phyloP scores from a whole-genome alignment of 129 eudicot genomes.

The Saposhnikovia divaricata region DNA sequence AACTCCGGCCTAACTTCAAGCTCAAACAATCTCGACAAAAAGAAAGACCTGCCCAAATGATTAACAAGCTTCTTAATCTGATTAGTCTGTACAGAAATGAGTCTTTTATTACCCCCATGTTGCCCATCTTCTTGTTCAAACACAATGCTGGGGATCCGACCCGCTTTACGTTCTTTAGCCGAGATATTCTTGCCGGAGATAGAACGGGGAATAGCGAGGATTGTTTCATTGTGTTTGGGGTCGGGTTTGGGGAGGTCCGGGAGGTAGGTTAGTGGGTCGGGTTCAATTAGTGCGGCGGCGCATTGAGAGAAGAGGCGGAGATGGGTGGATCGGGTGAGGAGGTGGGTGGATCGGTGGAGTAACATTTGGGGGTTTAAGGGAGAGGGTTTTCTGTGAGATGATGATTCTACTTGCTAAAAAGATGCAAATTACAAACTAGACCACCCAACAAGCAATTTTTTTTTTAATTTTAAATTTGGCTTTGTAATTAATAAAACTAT shows the following conservation, averaged over 20 bases:
- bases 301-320: conserved; percentile 40
- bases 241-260: conserved; percentile 64
- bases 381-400: background rate
- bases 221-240: conserved; percentile 63
- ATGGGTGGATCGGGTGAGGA: conserved; percentile 27
- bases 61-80: conserved; percentile 87
- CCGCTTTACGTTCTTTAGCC: conserved; percentile 51
- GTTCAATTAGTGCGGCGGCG: conserved; percentile 38
- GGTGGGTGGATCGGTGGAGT: background rate
- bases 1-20: conserved; percentile 58
- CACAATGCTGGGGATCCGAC: conserved; percentile 20
- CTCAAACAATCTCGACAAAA: conserved; percentile 67
- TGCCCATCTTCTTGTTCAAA: conserved; percentile 24
- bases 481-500: no score
- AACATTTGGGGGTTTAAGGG: conserved; percentile 2
- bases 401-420: no score
- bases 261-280: conserved; percentile 37
- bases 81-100: conserved; percentile 70
- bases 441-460: no score
- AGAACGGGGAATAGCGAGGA: conserved; percentile 59
- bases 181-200: conserved; percentile 61
- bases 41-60: conserved; percentile 55
- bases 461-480: no score
- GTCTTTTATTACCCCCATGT: conserved; percentile 34
- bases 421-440: no score